Base-by-base conservation (phyloP, 805 yeast genomes). In the Candida easanensis region DNA sequence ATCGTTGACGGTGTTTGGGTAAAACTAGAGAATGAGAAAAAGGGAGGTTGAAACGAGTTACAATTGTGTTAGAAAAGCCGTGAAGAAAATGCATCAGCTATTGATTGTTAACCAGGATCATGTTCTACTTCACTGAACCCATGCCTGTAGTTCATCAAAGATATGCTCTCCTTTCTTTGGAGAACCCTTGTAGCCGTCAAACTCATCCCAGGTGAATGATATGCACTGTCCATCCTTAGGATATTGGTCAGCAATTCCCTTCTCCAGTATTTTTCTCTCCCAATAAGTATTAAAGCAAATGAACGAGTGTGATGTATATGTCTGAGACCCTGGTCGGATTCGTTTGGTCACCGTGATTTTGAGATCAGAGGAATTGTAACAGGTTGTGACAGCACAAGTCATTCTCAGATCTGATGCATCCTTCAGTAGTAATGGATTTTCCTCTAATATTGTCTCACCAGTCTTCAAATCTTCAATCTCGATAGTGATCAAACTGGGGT, bases 141-240 rank as follows among this genome's bases (percentile, higher is more conserved):
- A n/a, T n/a, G n/a, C n/a, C 30, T 26, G 15, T 10, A 26, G n/a
- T 11, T 6, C 41, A n/a, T 80, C 81, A 52, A 84, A 82, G 10
- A 74, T 51, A 47, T 69, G 66, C 4, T 65, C 42, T 0, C 89
- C 89, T 49, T 72, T 74, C 36, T 66, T 67, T n/a, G 57, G 54
- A 1, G 80, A 71, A 2, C 93, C 95, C 49, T 73, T 72, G 44
- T 70, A 71, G 0, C 95, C 95, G 61, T 86, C 95, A 52, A 83
- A 65, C 0, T 76, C 71, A 3, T 68, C 66, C 82, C 82, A 79
- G 31, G 15, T 10, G 26, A 42, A 49, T n/a, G 14, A 15, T 14
- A 2, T 23, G 17, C 9, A 39, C 31, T 32, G 17, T 10, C 6
- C 30, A 21, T 22, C 19, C 5, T 33, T 20, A 18, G 6, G 23